Percentiles rank a stretch among this genome's conserved stretches.
phyloP scores from a whole-genome alignment of 2,329 filamentous ascomycete species.

The Trichoderma guizhouense region DNA sequence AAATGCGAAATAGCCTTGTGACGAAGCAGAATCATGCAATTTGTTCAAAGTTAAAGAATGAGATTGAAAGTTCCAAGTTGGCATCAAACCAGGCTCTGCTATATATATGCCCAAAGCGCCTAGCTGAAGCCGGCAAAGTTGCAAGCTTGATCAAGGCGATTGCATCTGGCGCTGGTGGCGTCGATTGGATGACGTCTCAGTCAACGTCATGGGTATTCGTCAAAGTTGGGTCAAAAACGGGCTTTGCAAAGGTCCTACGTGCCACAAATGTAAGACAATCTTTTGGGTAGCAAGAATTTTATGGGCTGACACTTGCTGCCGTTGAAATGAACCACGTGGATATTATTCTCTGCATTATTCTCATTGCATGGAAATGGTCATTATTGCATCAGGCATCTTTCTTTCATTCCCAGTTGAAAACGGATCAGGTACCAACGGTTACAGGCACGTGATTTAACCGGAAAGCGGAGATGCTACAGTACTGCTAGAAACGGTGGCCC shows the following conservation, averaged over 20 bases:
- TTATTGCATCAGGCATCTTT: not conserved
- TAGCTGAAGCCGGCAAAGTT: not conserved
- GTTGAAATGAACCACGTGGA: rapidly evolving
- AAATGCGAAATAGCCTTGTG: not conserved
- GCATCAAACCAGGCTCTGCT: not conserved
- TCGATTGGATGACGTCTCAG: constrained; percentile 7
- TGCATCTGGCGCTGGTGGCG: constrained; percentile 1
- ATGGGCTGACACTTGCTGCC: not conserved
- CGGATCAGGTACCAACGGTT: not conserved
- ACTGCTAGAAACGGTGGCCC: not conserved
- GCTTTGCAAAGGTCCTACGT: not conserved
- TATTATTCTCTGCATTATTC: not conserved
- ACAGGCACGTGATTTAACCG: not conserved
- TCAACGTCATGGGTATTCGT: constrained; percentile 2
- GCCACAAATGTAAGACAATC: not conserved
- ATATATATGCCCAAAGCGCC: not conserved
- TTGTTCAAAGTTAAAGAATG: not conserved
- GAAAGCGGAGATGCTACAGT: not conserved
- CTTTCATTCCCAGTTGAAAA: not conserved
- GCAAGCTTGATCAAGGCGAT: not conserved
- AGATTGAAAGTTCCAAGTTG: not conserved
- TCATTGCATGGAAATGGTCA: not conserved
- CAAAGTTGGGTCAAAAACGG: not conserved
- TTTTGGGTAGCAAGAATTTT: not conserved
- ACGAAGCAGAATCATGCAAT: not conserved